Evolutionary conservation across 768 basidiomycete species (phyloP).

Genomic region (Scleroderma citrinum): DNA sequence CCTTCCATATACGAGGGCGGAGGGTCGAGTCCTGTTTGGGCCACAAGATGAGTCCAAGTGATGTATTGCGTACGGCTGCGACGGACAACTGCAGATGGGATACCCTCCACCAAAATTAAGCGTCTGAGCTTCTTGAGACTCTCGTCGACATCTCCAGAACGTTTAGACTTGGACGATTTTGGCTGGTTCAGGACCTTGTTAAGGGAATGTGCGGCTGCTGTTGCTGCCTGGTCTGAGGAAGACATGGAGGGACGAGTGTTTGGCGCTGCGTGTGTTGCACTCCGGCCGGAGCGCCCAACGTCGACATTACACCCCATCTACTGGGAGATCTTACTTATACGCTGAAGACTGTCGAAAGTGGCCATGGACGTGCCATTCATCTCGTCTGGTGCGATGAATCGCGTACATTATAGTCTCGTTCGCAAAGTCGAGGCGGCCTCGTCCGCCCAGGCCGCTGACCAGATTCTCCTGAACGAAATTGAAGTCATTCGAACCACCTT

Average conservation of each 20-base stretch:
- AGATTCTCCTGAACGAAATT: slow-evolving; percentile 54
- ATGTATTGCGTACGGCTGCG: neutral
- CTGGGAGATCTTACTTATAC: neutral
- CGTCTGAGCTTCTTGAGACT: slow-evolving; percentile 80
- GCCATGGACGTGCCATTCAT: slow-evolving; percentile 73
- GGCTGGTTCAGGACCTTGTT: slow-evolving; percentile 74
- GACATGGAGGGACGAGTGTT: slow-evolving; percentile 11
- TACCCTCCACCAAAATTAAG: slow-evolving; percentile 86
- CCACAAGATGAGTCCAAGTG: slow-evolving; percentile 4
- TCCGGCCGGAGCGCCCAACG: no score
- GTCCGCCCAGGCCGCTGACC: slow-evolving; percentile 55
- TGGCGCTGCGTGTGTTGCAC: neutral
- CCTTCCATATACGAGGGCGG: slow-evolving; percentile 92
- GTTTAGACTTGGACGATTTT: slow-evolving; percentile 60
- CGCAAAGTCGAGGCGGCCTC: slow-evolving; percentile 60
- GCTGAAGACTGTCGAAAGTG: no score
- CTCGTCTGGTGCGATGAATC: slow-evolving; percentile 72
- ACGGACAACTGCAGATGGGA: slow-evolving; percentile 72
- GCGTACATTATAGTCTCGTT: slow-evolving; percentile 71
- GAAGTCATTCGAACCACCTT: slow-evolving; percentile 50
- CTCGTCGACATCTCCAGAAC: slow-evolving; percentile 67
- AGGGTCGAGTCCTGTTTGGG: slow-evolving; percentile 64
- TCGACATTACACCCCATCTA: neutral
- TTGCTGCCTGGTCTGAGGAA: slow-evolving; percentile 23
- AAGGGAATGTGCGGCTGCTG: slow-evolving; percentile 58